Percentiles rank a stretch among this genome's conserved stretches.
phyloP scores from a whole-genome alignment of 2,329 filamentous ascomycete species.

The Aspergillus sp. region DNA sequence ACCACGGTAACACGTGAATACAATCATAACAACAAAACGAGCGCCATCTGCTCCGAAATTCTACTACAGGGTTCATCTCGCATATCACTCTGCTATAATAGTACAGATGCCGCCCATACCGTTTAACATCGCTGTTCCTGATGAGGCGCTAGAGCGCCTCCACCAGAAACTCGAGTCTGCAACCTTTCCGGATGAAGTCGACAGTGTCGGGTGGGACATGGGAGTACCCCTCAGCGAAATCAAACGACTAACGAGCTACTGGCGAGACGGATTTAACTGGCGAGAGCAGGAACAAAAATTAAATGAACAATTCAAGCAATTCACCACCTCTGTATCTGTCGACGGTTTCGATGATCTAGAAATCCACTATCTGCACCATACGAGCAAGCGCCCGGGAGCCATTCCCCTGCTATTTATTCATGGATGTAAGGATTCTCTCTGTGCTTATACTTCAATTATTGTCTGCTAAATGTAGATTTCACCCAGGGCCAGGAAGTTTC shows the following conservation, averaged over 20 bases:
- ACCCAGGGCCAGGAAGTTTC: slow-evolving; percentile 63
- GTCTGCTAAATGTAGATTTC: not conserved
- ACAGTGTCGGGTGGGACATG: slow-evolving; percentile 55
- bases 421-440: slow-evolving; percentile 50
- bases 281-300: slow-evolving; percentile 57
- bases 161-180: slow-evolving; percentile 55
- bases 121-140: slow-evolving; percentile 54
- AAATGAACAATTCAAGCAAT: slow-evolving; percentile 61
- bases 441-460: not conserved
- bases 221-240: slow-evolving; percentile 61
- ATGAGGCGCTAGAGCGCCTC: slow-evolving; percentile 54
- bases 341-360: slow-evolving; percentile 60
- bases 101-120: slow-evolving; percentile 19
- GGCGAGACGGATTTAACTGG: slow-evolving; percentile 62
- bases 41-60: not conserved
- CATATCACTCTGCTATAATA: not conserved
- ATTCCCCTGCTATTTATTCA: slow-evolving; percentile 69
- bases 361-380: slow-evolving; percentile 65
- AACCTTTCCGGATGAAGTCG: slow-evolving; percentile 58
- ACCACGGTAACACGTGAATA: not conserved
- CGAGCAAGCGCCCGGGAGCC: slow-evolving; percentile 50
- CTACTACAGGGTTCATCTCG: not conserved
- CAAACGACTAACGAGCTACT: slow-evolving; percentile 58
- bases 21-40: not conserved
- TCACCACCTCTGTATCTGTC: slow-evolving; percentile 52